A percentile compares a stretch with the other conserved stretches of the same genome.
phyloP scores from a whole-genome alignment of 176 grass and related monocot genomes.

The Puya raimondii region DNA sequence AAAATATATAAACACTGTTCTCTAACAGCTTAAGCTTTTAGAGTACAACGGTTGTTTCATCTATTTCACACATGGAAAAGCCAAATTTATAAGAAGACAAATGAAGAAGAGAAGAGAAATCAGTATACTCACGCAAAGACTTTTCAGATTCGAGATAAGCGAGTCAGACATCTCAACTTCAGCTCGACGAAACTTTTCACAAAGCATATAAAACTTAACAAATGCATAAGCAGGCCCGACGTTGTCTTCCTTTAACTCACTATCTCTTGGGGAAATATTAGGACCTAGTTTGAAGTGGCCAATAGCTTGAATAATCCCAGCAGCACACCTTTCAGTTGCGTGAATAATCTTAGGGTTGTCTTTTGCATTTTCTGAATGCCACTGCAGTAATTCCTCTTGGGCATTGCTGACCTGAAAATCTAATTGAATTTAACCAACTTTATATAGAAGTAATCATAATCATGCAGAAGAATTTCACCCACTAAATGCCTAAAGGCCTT shows the following conservation, averaged over 20 bases:
- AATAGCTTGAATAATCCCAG: conserved; percentile 76
- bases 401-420: conserved; percentile 81
- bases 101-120: conserved; percentile 7
- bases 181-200: conserved; percentile 64
- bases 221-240: conserved; percentile 40
- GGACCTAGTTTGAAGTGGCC: conserved; percentile 59
- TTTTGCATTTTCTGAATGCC: conserved; percentile 67
- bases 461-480: conserved; percentile 7
- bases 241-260: conserved; percentile 36
- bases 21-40: too few relatives aligned
- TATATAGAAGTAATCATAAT: background rate
- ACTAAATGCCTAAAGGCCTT: conserved; percentile 2
- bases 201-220: conserved; percentile 75
- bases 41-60: too few relatives aligned
- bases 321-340: conserved; percentile 70
- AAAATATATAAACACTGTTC: too few relatives aligned
- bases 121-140: conserved; percentile 48
- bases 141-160: conserved; percentile 47
- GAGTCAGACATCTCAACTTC: conserved; percentile 48
- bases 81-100: background rate
- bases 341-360: conserved; percentile 47
- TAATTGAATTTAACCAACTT: background rate
- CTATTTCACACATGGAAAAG: too few relatives aligned
- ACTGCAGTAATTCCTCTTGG: conserved; percentile 73
- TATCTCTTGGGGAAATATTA: conserved; percentile 57